These are phyloP conservation scores for Ganoderma lucidum DNA, from an alignment of 1,284 basidiomycete genomes.

Conservation along the genomic window DNA sequence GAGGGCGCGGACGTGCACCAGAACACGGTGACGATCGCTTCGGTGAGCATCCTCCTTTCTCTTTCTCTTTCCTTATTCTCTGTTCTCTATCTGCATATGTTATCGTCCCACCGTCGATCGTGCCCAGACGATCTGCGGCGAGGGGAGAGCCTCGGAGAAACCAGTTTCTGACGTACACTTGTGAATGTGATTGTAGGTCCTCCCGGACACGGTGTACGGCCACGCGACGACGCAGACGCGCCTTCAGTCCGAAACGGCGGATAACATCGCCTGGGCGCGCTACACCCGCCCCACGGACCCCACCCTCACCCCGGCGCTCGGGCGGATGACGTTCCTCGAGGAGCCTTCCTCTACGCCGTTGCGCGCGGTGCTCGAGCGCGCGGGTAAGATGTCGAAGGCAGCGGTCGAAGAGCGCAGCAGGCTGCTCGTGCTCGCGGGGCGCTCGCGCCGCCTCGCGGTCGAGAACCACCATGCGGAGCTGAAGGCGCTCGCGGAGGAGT, in stretches of 20 bases:
- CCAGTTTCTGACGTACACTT: conserved; percentile 7
- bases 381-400: conserved; percentile 35
- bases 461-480: conserved; percentile 73
- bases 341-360: conserved; percentile 62
- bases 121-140: background rate
- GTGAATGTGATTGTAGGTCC: conserved; percentile 32
- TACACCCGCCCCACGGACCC: conserved; percentile 46
- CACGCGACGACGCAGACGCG: conserved; percentile 49
- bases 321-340: conserved; percentile 65
- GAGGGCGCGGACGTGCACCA: conserved; percentile 41
- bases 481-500: conserved; percentile 66
- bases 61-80: background rate
- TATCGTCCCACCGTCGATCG: conserved; percentile 4
- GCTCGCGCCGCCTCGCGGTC: conserved; percentile 72
- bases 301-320: conserved; percentile 46
- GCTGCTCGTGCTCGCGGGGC: conserved; percentile 72
- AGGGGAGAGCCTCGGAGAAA: background rate
- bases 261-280: conserved; percentile 48
- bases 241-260: conserved; percentile 55
- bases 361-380: conserved; percentile 53
- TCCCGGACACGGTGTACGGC: conserved; percentile 57
- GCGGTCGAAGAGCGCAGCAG: conserved; percentile 41
- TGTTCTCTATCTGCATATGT: background rate
- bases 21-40: conserved; percentile 52
- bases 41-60: conserved; percentile 43